Evolutionary conservation across 2,329 filamentous ascomycete genomes (phyloP), one percentile per base, ranked within the genome.

Genomic region (Microdochium paspali): DNA sequence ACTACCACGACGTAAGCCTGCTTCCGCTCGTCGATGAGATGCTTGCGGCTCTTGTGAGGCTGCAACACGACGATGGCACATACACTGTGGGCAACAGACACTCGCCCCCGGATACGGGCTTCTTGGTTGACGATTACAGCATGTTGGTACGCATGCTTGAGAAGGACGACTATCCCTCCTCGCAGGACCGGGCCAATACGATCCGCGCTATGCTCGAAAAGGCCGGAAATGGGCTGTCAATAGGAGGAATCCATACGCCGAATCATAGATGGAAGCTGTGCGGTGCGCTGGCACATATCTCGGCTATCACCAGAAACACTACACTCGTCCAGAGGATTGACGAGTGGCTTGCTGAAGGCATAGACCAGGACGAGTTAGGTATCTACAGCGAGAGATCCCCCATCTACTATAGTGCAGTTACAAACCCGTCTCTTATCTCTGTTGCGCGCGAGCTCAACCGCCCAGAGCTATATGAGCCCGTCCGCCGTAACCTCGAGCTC

Each of bases 261-360:
- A 54, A 54, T 35, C 52, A 54, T 48, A 26, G 52, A 13, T 54
- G 52, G 52, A 54, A 54, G 46, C 46, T 54, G 44, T 50, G 49
- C 46, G 47, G 44, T 21, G 52, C 52, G 15, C 46, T 54, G 23
- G 49, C 52, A 3, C 52, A 49, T 42, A 54, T 54, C 46, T 47
- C 51, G 7, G 24, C 25, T 43, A 54, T 54, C 31, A 50, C 45
- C 9, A 49, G 46, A 6, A 46, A 51, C 46, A 46, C 48, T 44
- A 46, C 35, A 46, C 43, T 54, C 28, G 39, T 54, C 35, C 24
- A 44, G 12, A 47, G 51, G 3, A 45, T 54, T 35, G 47, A 54
- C 47, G 47, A 51, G 42, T 54, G 52, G 52, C 49, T 54, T 10
- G 49, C 52, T n/a, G 52, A 54, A 31, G 52, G 52, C 5, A 53